phyloP scores from a whole-genome alignment of 2,329 filamentous ascomycete genomes.

The Fusarium avenaceum region DNA sequence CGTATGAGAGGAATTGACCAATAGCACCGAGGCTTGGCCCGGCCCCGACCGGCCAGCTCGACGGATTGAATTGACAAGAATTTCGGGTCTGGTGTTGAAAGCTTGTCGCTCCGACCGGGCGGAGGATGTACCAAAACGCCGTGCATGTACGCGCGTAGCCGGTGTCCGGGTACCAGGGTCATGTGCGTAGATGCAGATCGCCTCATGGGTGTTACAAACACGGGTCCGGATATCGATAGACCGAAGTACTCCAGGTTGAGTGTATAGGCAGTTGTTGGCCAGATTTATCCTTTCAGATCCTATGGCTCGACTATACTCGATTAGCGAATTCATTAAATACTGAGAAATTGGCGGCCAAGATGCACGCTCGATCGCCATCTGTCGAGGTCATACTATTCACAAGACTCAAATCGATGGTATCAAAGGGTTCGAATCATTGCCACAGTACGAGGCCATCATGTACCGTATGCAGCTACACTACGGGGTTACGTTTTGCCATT shows the following conservation, averaged over 20 bases:
- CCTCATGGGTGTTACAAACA: constrained; percentile 4
- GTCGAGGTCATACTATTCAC: not conserved
- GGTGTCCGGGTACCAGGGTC: not conserved
- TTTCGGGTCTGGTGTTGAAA: constrained; percentile 2
- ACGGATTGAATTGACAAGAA: constrained; percentile 18
- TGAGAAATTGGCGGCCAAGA: not conserved
- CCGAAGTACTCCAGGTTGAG: not conserved
- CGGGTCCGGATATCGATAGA: not conserved
- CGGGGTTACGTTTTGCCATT: not conserved
- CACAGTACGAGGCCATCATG: not conserved
- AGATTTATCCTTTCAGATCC: not conserved
- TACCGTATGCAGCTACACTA: not conserved
- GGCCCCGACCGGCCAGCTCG: constrained; percentile 22
- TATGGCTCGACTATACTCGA: not conserved
- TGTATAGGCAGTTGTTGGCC: not conserved
- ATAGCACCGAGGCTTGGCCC: constrained; percentile 30
- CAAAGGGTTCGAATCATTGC: too few relatives aligned
- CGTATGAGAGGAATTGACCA: constrained; percentile 21
- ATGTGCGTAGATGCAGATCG: constrained; percentile 4
- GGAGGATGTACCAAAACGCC: constrained; percentile 8
- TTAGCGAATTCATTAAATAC: not conserved
- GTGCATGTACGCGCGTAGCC: constrained; percentile 2
- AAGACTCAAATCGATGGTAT: not conserved
- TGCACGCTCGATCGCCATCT: not conserved
- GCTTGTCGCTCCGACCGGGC: not conserved